Evolutionary conservation across 2,329 filamentous ascomycete genomes (phyloP), one percentile per base, ranked within the genome.

Genomic region (Ceratocystis diversiconidia): DNA sequence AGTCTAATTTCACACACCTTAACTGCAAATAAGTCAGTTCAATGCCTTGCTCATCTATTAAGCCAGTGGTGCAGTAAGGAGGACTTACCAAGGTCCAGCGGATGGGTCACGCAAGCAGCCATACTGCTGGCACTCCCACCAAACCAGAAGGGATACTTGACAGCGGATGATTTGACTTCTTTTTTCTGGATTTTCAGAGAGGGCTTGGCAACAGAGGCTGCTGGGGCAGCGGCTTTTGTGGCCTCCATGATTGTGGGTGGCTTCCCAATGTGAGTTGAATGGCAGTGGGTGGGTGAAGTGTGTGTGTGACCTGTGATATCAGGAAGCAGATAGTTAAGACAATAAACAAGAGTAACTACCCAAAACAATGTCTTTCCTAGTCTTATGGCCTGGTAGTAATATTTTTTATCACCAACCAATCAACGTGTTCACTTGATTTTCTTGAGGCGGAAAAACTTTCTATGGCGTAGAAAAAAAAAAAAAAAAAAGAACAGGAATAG

Each of bases 71-170:
- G 30, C 61, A 22, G 32, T 32, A 55, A 10, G 59, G 65, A 17
- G 59, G 68, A 79, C 87, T 75, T 82, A 95, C 90, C 84, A 69
- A 96, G 80, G 82, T 96, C 92, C 73, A 97, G 79, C 62, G 92
- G 92, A 80, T 97, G 92, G 36, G 92, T 97, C 61, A 96, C 89
- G 70, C 85, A 87, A 57, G 92, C 92, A 46, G 92, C 92, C 79
- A 94, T 87, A 74, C 90, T 95, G 73, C 89, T 94, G 62, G 92
- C 91, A 74, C 90, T 96, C 65, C 94, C 94, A 69, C 94, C 94
- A 75, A 99, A 97, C 94, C 92, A 97, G 76, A 92, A 92, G 8
- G 89, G 89, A 77, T 92, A 92, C 68, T 77, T 76, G 52, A 82
- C 73, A 1, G 77, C 69, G 41, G 70, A 73, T 68, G 73, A 72